Evolutionary conservation across 108 stramenopile genomes (phyloP).

Genomic region (Stephanodiscus minutulus): DNA sequence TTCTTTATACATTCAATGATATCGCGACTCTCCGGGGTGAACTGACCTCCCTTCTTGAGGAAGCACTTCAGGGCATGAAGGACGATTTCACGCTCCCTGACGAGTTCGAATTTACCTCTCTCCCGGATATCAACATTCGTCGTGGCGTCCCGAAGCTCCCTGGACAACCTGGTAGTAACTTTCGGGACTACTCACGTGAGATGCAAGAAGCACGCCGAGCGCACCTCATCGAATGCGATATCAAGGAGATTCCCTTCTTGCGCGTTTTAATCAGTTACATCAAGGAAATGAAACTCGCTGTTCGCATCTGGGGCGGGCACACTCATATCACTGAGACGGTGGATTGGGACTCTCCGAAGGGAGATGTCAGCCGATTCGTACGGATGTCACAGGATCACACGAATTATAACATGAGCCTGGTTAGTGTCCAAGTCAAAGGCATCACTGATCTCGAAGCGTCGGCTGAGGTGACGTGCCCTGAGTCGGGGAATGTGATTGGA

Average conservation of each 20-base stretch:
- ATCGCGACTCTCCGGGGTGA: too few relatives aligned
- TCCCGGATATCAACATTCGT: neutral
- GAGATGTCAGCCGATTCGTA: neutral
- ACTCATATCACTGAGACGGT: neutral
- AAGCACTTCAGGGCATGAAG: too few relatives aligned
- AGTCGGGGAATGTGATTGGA: too few relatives aligned
- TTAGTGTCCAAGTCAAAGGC: neutral
- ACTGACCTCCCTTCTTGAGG: too few relatives aligned
- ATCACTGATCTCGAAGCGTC: neutral
- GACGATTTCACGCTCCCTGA: too few relatives aligned
- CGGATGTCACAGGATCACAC: conserved; percentile 3
- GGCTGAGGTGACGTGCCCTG: neutral
- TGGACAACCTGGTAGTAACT: neutral
- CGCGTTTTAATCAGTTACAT: neutral
- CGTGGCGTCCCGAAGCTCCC: neutral
- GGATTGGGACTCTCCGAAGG: neutral
- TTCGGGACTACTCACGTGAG: neutral
- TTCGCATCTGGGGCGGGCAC: neutral
- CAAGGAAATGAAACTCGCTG: neutral
- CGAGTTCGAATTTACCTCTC: too few relatives aligned
- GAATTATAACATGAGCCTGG: neutral
- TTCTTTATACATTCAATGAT: too few relatives aligned
- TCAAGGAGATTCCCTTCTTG: neutral
- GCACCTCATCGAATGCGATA: neutral
- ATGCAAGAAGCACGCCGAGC: neutral